Evolutionary conservation across 2,329 filamentous ascomycete species (phyloP).

Genomic region (Fusarium hainanense): DNA sequence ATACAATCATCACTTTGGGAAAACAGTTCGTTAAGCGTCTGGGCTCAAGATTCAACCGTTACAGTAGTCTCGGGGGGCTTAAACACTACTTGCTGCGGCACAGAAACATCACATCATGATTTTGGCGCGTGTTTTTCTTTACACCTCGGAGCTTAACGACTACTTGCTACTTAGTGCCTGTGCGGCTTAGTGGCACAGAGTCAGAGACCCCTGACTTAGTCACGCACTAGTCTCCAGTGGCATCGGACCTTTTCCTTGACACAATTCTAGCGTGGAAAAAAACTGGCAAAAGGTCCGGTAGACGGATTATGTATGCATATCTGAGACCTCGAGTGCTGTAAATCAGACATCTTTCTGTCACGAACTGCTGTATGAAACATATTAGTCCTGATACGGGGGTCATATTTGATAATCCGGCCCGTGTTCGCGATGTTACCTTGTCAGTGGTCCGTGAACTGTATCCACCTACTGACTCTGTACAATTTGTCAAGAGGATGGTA

Average conservation of each 20-base stretch:
- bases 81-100: too few species aligned
- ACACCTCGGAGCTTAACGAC: not conserved
- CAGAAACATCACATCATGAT: not conserved
- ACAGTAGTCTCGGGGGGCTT: not conserved
- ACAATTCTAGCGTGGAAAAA: not conserved
- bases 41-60: not conserved
- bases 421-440: not conserved
- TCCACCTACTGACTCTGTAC: not conserved
- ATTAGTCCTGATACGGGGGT: not conserved
- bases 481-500: not conserved
- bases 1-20: not conserved
- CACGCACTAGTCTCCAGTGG: not conserved
- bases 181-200: not conserved
- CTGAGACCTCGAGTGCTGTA: not conserved
- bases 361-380: not conserved
- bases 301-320: not conserved
- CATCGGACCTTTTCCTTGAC: not conserved
- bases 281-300: not conserved
- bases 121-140: not conserved
- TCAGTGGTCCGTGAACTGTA: not conserved
- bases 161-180: not conserved
- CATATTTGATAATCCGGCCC: not conserved
- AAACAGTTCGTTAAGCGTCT: not conserved
- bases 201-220: not conserved
- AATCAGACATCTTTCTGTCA: not conserved